Percentiles rank a stretch among this genome's conserved stretches.
Conservation (phyloP, 495 filamentous ascomycete species). For the Paragyromitra xinjiangensis region DNA sequence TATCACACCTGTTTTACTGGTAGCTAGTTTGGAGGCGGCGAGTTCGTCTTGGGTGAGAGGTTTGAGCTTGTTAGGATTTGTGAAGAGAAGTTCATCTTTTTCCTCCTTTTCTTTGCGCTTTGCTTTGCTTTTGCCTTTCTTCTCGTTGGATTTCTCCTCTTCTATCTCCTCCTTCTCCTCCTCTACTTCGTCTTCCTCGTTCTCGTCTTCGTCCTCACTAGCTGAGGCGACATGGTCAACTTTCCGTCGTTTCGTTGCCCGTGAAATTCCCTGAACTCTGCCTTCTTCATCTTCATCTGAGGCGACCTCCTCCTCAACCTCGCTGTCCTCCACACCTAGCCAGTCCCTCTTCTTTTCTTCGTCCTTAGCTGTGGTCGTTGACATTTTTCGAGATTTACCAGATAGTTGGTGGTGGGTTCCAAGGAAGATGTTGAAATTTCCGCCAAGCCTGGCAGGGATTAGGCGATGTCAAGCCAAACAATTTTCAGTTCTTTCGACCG, state of each 20-base stretch:
- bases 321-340: conserved; percentile 52
- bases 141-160: conserved; percentile 27
- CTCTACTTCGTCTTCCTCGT: conserved; percentile 58
- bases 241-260: conserved; percentile 72
- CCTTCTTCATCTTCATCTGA: conserved; percentile 43
- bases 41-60: conserved; percentile 69
- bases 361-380: conserved; percentile 15
- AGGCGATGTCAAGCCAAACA: conserved; percentile 32
- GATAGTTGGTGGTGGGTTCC: background rate
- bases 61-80: conserved; percentile 56
- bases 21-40: conserved; percentile 65
- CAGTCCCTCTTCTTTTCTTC: conserved; percentile 39
- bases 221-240: conserved; percentile 57
- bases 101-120: conserved; percentile 47
- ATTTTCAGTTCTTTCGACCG: conserved; percentile 22
- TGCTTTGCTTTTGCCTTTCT: conserved; percentile 43
- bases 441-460: conserved; percentile 40
- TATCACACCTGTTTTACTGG: conserved; percentile 76
- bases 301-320: conserved; percentile 36
- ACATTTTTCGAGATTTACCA: conserved; percentile 7
- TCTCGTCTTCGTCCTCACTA: conserved; percentile 60
- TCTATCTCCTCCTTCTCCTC: conserved; percentile 38
- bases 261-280: conserved; percentile 45
- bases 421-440: conserved; percentile 27
- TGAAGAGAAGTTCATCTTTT: conserved; percentile 58